Evolutionary conservation across 176 grass and related monocot genomes (phyloP), one percentile per base, ranked within the genome.

Genomic region (Aegilops speltoides): DNA sequence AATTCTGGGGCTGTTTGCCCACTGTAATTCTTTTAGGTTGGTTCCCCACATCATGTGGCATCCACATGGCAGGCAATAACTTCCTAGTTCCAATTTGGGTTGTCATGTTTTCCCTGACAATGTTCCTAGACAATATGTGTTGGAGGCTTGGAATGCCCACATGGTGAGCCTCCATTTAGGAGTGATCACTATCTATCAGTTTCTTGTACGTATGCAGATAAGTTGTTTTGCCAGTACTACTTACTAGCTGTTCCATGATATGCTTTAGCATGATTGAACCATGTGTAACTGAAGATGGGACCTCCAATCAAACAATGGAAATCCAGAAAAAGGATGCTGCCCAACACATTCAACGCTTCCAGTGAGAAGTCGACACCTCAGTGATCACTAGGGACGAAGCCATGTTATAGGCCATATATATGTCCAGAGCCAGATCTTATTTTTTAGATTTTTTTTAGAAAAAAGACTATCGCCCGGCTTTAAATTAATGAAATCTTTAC

Each of bases 41-140:
- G 56, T 40, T 64, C 41, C 74, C 88, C 41, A 87, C 89, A 66
- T 89, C 84, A 91, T 76, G 84, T 93, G 94, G 37, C 83, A 78
- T 83, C 81, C 89, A 91, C 86, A 87, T 87, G 91, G 91, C 89
- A 50, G 61, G 54, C 87, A 88, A 76, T 50, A 48, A 79, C 36
- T 8, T 83, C 73, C 68, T 77, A 86, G 89, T 89, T 89, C 81
- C 84, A 76, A 72, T 83, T 82, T 64, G 69, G 70, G 61, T 43
- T 70, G 83, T 87, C 84, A 74, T 81, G 64, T 64, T 91, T 89
- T 54, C 65, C 59, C 57, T 85, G 15, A 64, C 79, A 82, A 52
- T 92, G 73, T 46, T 26, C 59, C 64, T 86, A 50, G 79, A 86
- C 79, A 78, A 70, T 52, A 68, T 86, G 17, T 83, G 65, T 87